phyloP scores from a whole-genome alignment of 2,329 filamentous ascomycete genomes.

The Diaporthe nobilis region DNA sequence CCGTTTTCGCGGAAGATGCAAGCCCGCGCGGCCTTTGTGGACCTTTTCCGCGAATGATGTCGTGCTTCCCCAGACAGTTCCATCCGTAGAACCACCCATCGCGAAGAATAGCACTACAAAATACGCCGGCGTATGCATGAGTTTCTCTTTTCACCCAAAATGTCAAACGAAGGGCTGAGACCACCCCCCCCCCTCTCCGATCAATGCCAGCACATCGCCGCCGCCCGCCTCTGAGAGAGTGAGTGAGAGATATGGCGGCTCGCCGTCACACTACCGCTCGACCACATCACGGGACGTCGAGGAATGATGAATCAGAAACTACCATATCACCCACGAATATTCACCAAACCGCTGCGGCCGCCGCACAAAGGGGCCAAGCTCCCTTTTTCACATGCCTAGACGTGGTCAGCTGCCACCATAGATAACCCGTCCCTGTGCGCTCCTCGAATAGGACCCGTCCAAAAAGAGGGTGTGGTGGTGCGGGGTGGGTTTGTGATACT shows the following conservation, averaged over 20 bases:
- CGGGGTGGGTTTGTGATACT: constrained; percentile 18
- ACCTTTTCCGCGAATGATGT: constrained; percentile 31
- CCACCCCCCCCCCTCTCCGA: not conserved
- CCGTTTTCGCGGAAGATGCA: constrained; percentile 29
- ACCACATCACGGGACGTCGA: constrained; percentile 15
- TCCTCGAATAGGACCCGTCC: not conserved
- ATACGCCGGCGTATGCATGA: constrained; percentile 2
- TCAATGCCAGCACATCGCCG: constrained; percentile 12
- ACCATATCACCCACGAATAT: not conserved
- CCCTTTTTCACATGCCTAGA: constrained; percentile 22
- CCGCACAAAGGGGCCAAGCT: not conserved
- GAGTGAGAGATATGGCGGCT: not conserved
- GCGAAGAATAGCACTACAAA: not conserved
- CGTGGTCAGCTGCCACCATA: not conserved
- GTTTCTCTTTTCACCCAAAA: too few species aligned
- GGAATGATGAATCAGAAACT: constrained; percentile 26
- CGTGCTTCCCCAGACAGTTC: constrained; percentile 5
- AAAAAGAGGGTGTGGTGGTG: constrained; percentile 24
- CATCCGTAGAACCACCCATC: constrained; percentile 15
- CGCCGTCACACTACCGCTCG: constrained; percentile 13
- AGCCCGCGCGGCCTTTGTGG: constrained; percentile 9
- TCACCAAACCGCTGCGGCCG: constrained; percentile 14
- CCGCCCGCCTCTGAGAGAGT: not conserved
- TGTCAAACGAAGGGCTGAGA: not conserved
- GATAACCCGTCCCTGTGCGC: constrained; percentile 11